Conservation (phyloP, 148 eudicot species). For the Rhododendron williamsianum region DNA sequence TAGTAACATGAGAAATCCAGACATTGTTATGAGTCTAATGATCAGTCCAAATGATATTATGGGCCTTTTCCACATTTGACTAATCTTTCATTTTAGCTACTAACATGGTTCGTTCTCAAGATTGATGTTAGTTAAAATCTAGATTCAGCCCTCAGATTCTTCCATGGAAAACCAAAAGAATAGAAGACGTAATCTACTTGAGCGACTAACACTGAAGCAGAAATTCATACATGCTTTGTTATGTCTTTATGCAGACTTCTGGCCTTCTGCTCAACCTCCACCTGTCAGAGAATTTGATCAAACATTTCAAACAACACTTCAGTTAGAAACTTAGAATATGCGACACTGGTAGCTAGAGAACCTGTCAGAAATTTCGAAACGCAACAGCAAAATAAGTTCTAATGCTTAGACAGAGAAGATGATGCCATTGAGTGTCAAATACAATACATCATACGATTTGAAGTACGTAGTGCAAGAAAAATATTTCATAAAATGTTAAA, state of each 20-base stretch:
- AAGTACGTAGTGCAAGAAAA: neutral
- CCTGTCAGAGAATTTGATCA: conserved; percentile 30
- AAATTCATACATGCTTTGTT: conserved; percentile 47
- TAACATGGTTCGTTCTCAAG: neutral
- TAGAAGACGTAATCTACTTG: neutral
- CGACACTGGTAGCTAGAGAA: neutral
- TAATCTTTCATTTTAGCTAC: neutral
- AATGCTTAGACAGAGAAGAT: neutral
- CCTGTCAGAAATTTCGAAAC: neutral
- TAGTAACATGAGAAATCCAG: neutral
- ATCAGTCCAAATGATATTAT: neutral
- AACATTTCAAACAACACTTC: neutral
- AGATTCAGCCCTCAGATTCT: neutral
- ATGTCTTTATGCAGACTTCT: conserved; percentile 60
- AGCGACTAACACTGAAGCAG: neutral
- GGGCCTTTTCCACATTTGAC: neutral
- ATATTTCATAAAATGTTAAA: neutral
- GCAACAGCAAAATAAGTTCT: neutral
- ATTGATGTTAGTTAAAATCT: neutral
- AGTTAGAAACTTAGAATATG: neutral
- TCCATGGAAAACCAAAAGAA: neutral
- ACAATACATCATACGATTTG: neutral
- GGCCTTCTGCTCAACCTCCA: conserved; percentile 60
- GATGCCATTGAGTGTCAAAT: neutral
- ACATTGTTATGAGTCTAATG: neutral